These are phyloP conservation scores for barley (Hordeum vulgare) DNA, from an alignment of 176 grass and related monocot genomes.

Conservation along the genomic window DNA sequence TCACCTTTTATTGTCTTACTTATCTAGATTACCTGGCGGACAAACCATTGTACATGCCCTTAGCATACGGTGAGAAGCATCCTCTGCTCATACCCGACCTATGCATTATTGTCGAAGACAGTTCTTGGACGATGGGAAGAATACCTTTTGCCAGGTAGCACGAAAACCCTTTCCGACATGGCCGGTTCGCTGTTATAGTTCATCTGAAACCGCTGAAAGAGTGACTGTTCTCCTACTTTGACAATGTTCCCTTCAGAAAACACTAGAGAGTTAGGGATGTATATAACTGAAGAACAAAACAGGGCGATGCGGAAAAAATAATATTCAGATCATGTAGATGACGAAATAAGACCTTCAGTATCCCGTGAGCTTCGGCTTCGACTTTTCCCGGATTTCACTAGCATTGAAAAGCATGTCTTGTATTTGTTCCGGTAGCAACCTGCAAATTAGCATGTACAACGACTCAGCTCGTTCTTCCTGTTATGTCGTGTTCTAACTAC, in stretches of 20 bases:
- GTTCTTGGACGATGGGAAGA: not conserved
- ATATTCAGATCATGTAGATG: not conserved
- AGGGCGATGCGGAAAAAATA: not conserved
- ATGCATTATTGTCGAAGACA: not conserved
- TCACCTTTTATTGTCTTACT: too few species aligned
- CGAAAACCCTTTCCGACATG: slow-evolving; percentile 18
- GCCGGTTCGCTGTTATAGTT: slow-evolving; percentile 62
- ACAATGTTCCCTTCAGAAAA: slow-evolving; percentile 50
- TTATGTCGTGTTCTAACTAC: not conserved
- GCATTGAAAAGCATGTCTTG: slow-evolving; percentile 28
- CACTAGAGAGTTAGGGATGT: not conserved
- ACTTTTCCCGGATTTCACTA: slow-evolving; percentile 55
- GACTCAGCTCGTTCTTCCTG: too few species aligned
- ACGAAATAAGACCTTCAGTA: slow-evolving; percentile 49
- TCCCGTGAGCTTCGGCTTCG: slow-evolving; percentile 54
- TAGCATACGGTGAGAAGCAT: not conserved
- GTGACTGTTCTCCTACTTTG: too few species aligned
- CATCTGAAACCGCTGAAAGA: slow-evolving; percentile 23
- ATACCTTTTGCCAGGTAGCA: slow-evolving; percentile 22
- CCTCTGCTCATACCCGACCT: not conserved
- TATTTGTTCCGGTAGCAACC: too few species aligned
- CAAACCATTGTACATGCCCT: too few species aligned
- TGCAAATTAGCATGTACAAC: too few species aligned
- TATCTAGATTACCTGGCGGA: too few species aligned
- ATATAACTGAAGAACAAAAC: not conserved